These are phyloP conservation scores for Aquilaria agallochum DNA, from an alignment of 441 rosid species.

Conservation along the genomic window DNA sequence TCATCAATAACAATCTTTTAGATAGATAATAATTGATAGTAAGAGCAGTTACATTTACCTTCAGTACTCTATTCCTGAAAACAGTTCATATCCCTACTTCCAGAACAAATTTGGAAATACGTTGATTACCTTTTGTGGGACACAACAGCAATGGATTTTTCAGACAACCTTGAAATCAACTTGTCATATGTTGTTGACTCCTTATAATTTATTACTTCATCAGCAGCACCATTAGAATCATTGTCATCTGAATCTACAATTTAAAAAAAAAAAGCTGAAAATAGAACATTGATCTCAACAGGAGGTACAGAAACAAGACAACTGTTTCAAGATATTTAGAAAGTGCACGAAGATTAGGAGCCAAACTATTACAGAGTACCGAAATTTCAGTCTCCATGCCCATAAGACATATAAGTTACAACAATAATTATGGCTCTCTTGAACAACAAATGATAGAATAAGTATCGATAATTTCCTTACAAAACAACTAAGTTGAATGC, in stretches of 20 bases:
- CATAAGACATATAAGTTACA: no score
- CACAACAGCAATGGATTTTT: constrained; percentile 42
- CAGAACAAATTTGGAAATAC: not conserved
- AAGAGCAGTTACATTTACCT: no score
- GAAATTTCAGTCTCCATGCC: not conserved
- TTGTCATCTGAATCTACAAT: constrained; percentile 26
- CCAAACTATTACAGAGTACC: not conserved
- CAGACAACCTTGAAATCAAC: constrained; percentile 38
- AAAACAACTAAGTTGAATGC: not conserved
- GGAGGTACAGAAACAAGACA: not conserved
- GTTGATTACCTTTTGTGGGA: constrained; percentile 46
- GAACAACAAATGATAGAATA: no score
- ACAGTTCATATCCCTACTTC: not conserved
- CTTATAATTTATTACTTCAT: constrained; percentile 29
- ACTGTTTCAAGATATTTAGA: not conserved
- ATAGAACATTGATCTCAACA: not conserved
- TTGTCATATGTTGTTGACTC: constrained; percentile 44
- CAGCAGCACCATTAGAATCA: constrained; percentile 20
- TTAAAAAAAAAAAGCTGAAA: not conserved
- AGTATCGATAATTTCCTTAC: not conserved
- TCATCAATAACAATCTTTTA: not conserved
- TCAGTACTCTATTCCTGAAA: not conserved
- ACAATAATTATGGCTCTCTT: no score
- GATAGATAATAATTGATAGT: no score
- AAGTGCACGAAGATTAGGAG: not conserved